phyloP scores from a whole-genome alignment of 164 flowering plant species.

The Chimonanthus salicifolius region DNA sequence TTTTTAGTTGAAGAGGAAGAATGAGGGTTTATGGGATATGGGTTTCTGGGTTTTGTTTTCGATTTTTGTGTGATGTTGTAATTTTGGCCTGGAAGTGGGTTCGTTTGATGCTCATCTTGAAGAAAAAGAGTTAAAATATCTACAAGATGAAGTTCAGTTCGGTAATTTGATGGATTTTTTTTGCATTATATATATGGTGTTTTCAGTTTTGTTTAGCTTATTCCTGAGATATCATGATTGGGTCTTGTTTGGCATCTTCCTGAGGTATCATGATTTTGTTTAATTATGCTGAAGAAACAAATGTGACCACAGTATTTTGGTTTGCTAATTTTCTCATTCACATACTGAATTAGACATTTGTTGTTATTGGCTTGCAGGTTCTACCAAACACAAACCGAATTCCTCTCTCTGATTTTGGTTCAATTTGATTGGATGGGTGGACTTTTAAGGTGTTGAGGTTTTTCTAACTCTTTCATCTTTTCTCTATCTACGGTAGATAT shows the following conservation, averaged over 20 bases:
- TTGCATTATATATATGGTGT: no score
- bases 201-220: no score
- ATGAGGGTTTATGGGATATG: neutral
- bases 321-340: neutral
- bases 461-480: neutral
- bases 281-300: neutral
- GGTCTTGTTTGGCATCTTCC: neutral
- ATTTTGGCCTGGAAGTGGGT: neutral
- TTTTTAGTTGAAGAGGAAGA: neutral
- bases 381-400: no score
- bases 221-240: neutral
- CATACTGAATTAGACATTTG: neutral
- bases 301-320: neutral
- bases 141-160: neutral
- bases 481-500: conserved; percentile 5
- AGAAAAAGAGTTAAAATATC: no score
- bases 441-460: neutral
- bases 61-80: neutral
- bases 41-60: neutral
- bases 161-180: no score
- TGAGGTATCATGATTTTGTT: neutral
- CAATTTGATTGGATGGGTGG: neutral
- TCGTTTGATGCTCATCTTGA: no score
- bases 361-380: neutral
- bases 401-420: neutral